Evolutionary conservation across 1,139 yeast species (phyloP), one percentile per base, ranked within the genome.

Genomic region (Waltiozyma solani): DNA sequence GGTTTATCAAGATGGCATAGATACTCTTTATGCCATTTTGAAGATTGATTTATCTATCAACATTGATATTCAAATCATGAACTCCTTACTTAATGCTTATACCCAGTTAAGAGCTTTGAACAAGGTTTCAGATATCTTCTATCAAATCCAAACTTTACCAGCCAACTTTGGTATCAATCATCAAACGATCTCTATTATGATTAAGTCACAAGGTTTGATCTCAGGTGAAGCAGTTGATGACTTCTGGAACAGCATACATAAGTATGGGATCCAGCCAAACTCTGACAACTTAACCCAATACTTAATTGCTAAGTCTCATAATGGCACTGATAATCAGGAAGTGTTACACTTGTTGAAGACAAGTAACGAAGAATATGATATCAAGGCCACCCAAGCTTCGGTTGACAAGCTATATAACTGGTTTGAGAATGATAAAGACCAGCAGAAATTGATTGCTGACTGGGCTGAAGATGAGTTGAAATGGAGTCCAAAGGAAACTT

Each of bases 151-250:
- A 18, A 66, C 81, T 2, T 67, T 69, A 40, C 73, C 82, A 0
- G 49, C 59, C 5, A 67, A 69, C 8, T 64, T 67, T n/a, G 79
- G 79, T 2, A 64, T 79, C n/a, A 73, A 82, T 49, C 74, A 77
- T 42, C 79, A 79, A 29, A 76, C 89, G 0, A 69, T 78, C n/a
- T 72, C 77, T 36, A 77, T 79, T 50, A 79, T 84, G 84, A 57
- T 84, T 44, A 79, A 79, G 53, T 71, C 82, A 0, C 67, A 76
- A 42, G 77, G 86, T 10, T 72, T 75, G 45, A 64, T 71, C 22
- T 76, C 79, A 26, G 58, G 82, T 42, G 63, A 67, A 6, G 76
- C 78, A 42, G 85, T 79, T 5, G 73, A 71, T 38, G 64, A 69
- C 34, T 74, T 81, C 41, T 84, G 89, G 82, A 67, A 73, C 42